These are phyloP conservation scores for Brassica hybrid DNA, from an alignment of 441 rosid genomes.

Conservation along the genomic window DNA sequence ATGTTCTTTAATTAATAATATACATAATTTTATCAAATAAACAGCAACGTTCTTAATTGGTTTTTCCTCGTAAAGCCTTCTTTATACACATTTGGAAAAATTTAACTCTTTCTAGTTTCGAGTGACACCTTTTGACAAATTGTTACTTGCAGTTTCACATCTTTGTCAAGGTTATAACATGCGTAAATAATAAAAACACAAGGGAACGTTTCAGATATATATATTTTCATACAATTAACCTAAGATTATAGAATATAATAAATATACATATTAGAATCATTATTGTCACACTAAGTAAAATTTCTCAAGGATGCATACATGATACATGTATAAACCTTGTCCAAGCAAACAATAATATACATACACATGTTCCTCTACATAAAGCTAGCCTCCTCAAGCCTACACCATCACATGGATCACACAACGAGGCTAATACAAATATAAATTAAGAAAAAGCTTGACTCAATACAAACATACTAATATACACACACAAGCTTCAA, in stretches of 20 bases:
- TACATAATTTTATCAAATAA: not conserved
- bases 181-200: not conserved
- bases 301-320: not conserved
- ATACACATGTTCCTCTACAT: not conserved
- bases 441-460: not conserved
- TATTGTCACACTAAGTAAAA: not conserved
- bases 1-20: not conserved
- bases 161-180: not conserved
- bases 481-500: constrained; percentile 1
- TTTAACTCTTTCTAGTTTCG: not conserved
- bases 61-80: not conserved
- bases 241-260: not conserved
- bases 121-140: too few species aligned
- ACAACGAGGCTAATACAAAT: not conserved
- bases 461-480: not conserved
- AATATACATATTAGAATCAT: not conserved
- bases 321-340: not conserved
- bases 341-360: not conserved
- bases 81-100: not conserved
- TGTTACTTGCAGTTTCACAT: not conserved
- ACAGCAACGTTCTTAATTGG: not conserved
- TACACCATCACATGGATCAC: not conserved
- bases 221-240: not conserved
- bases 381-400: not conserved
- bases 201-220: not conserved